Evolutionary conservation across 441 rosid genomes (phyloP).

Genomic region (Brassica balearica): DNA sequence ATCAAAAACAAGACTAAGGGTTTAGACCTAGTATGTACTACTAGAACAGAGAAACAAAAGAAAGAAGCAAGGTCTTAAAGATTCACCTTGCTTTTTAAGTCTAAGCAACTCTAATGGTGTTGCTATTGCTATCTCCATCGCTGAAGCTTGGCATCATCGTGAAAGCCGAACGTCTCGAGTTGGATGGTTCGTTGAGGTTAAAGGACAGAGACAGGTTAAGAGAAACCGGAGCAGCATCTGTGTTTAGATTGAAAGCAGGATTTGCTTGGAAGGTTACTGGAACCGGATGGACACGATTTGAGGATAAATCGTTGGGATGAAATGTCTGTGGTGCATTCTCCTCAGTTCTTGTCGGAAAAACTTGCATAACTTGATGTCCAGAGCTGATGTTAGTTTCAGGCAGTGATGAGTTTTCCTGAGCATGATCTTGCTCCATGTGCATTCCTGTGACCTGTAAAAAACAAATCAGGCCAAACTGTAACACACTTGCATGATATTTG

Average conservation of each 20-base stretch:
- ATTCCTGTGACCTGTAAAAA: conserved; percentile 38
- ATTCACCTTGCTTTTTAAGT: conserved; percentile 37
- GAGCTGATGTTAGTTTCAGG: conserved; percentile 57
- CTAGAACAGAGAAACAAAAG: conserved; percentile 36
- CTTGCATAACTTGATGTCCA: conserved; percentile 50
- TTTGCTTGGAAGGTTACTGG: conserved; percentile 36
- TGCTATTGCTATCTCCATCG: conserved; percentile 66
- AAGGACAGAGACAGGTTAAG: conserved; percentile 57
- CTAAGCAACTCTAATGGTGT: conserved; percentile 70
- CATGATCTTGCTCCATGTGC: conserved; percentile 43
- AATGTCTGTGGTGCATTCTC: conserved; percentile 23
- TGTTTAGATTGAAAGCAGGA: conserved; percentile 35
- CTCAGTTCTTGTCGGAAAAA: conserved; percentile 39
- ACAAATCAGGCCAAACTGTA: conserved; percentile 13
- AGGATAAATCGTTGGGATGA: conserved; percentile 24
- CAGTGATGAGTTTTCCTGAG: conserved; percentile 33
- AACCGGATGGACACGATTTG: neutral
- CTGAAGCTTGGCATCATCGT: conserved; percentile 52
- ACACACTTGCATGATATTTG: neutral
- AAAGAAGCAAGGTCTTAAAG: conserved; percentile 36
- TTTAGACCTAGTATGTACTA: conserved; percentile 35
- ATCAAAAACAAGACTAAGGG: conserved; percentile 26
- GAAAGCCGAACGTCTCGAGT: conserved; percentile 30
- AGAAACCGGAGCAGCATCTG: conserved; percentile 49
- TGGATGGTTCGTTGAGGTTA: conserved; percentile 49